phyloP scores from a whole-genome alignment of 2,329 filamentous ascomycete species.

The Aureobasidium pullulans region DNA sequence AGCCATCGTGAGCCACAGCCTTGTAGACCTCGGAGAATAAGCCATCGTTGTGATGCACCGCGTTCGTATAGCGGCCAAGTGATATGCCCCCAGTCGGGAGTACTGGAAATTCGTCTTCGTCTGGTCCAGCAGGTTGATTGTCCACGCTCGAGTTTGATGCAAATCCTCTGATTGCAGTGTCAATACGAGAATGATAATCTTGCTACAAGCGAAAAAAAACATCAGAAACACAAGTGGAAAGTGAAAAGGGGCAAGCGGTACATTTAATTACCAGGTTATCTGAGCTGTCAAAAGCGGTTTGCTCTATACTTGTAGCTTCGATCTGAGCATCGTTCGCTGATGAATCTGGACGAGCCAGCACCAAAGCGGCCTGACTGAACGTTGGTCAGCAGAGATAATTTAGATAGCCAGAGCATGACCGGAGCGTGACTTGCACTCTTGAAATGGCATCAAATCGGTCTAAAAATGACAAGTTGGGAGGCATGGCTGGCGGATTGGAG shows the following conservation, averaged over 20 bases:
- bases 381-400: neutral
- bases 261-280: neutral
- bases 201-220: neutral
- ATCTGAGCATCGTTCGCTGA: constrained; percentile 3
- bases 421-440: neutral
- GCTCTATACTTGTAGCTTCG: constrained; percentile 8
- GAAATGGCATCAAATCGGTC: constrained; percentile 14
- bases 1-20: constrained; percentile 38
- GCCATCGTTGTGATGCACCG: constrained; percentile 55
- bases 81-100: constrained; percentile 28
- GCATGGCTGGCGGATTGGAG: neutral
- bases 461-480: constrained; percentile 7
- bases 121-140: constrained; percentile 13
- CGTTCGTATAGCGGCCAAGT: constrained; percentile 51
- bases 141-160: neutral
- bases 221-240: neutral
- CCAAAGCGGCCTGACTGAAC: constrained; percentile 9
- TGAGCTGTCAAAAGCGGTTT: neutral
- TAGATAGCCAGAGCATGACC: neutral
- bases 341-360: neutral
- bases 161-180: neutral
- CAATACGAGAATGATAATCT: constrained; percentile 4
- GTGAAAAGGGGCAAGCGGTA: neutral
- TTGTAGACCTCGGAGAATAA: constrained; percentile 80
- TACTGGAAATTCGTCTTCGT: neutral